phyloP scores from a whole-genome alignment of 2,329 filamentous ascomycete species.

The Fusarium proliferatum region DNA sequence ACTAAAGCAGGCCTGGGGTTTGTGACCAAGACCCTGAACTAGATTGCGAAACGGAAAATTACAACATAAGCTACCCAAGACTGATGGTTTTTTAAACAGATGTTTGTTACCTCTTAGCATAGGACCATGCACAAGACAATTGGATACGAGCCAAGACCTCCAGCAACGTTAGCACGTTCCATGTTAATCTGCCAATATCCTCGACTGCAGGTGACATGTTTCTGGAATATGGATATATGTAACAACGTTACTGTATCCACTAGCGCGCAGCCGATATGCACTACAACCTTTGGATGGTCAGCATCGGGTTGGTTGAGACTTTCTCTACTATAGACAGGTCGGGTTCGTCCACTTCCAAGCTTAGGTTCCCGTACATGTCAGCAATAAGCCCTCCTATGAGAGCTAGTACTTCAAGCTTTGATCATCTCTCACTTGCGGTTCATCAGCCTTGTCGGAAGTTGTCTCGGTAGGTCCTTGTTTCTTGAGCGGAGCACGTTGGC shows the following conservation, averaged over 20 bases:
- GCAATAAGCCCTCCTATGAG: conserved; percentile 9
- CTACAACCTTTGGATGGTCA: conserved; percentile 17
- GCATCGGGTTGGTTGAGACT: conserved; percentile 3
- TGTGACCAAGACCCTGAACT: neutral
- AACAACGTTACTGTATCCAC: neutral
- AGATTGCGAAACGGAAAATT: neutral
- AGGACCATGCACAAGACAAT: neutral
- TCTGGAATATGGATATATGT: neutral
- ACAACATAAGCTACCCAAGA: neutral
- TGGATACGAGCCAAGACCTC: neutral
- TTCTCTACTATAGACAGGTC: neutral
- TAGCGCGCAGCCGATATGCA: neutral
- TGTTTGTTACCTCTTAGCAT: neutral
- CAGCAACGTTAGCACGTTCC: neutral
- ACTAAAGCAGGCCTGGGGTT: neutral
- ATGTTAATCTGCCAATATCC: neutral
- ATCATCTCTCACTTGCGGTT: conserved; percentile 15
- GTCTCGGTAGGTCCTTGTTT: conserved; percentile 4
- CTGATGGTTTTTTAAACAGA: neutral
- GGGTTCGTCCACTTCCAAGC: conserved; percentile 16
- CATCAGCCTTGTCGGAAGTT: conserved; percentile 18
- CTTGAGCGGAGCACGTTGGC: neutral
- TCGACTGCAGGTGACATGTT: neutral
- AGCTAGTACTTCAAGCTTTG: neutral
- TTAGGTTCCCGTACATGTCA: neutral